Percentiles rank a stretch among this genome's conserved stretches.
These are phyloP conservation scores for Ceratonia siliqua DNA, from an alignment of 306 rosid species.

Conservation along the genomic window DNA sequence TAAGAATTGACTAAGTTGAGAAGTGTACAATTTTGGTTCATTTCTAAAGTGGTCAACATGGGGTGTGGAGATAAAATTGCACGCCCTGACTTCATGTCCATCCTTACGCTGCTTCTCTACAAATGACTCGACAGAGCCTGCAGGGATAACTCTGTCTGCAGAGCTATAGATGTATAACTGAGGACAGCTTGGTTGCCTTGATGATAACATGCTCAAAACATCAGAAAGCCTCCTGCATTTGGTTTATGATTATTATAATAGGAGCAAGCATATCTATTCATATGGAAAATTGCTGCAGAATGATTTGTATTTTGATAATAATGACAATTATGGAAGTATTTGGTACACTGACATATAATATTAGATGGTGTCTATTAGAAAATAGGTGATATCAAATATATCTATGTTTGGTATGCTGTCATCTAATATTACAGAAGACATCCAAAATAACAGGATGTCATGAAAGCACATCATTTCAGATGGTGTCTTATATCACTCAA, in stretches of 20 bases:
- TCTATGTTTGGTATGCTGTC: too few species aligned
- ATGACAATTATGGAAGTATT: neutral
- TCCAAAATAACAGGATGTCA: too few species aligned
- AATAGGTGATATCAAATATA: too few species aligned
- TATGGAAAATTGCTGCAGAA: neutral
- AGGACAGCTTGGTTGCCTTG: conserved; percentile 88
- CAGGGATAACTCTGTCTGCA: conserved; percentile 91
- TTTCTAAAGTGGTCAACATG: conserved; percentile 97
- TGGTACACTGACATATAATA: too few species aligned
- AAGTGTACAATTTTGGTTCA: conserved; percentile 78
- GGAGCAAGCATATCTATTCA: neutral
- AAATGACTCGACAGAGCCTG: conserved; percentile 81
- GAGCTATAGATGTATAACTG: conserved; percentile 90
- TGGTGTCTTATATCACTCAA: too few species aligned
- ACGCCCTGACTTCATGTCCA: conserved; percentile 89
- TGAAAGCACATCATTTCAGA: too few species aligned
- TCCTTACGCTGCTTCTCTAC: conserved; percentile 73
- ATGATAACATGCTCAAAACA: conserved; percentile 65
- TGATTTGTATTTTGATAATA: neutral
- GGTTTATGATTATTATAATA: conserved; percentile 1
- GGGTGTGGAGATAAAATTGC: conserved; percentile 90
- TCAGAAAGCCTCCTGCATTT: conserved; percentile 89
- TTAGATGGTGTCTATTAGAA: too few species aligned
- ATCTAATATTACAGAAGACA: too few species aligned
- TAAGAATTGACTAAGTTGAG: conserved; percentile 79